Base-by-base conservation (phyloP, 169 alveolate species). In the Cryptosporidium ubiquitum region DNA sequence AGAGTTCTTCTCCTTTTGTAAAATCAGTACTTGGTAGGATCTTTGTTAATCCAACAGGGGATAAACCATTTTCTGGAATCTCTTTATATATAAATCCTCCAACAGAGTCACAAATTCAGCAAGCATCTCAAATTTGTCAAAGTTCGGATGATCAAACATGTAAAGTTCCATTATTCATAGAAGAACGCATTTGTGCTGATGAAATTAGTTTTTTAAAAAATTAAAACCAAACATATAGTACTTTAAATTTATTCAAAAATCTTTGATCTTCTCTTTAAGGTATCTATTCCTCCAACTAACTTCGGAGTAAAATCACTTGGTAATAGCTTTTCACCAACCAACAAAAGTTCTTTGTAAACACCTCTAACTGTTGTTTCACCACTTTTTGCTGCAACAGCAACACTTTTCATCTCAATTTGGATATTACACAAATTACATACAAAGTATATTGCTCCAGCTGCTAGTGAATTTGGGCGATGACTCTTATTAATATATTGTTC, bases 381-480 rank as follows among this genome's bases (percentile, higher is more conserved):
- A 64, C 89, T 79, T 79, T 79, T 79, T 29, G 89, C 89, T 60
- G 89, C 89, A 35, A 79, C 74, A 39, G 89, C 89, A 23, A 79
- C 75, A 47, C 89, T 79, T 49, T 57, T 79, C 89, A 79, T 79
- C 9, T 79, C 89, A 10, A 79, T 61, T 6, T 61, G 73, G 23
- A 79, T 79, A 64, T 79, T 61, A 14, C 89, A 79, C 5, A 79
- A 47, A 61, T 79, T 79, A 44, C 79, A 79, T 26, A 79, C 89
- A 40, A 94, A 91, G 75, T 92, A 93, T 31, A 94, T 94, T 51
- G 94, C 91, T 20, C 95, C 96, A 20, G 95, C 96, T 29, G 96
- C 96, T 35, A 94, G 71, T 37, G 96, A 94, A 60, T 94, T 94
- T 39, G 96, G 92, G 35, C 96, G 92, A 92, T 94, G 96, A 57